Conservation (phyloP, 768 basidiomycete genomes). For the Boletellus emodensis region DNA sequence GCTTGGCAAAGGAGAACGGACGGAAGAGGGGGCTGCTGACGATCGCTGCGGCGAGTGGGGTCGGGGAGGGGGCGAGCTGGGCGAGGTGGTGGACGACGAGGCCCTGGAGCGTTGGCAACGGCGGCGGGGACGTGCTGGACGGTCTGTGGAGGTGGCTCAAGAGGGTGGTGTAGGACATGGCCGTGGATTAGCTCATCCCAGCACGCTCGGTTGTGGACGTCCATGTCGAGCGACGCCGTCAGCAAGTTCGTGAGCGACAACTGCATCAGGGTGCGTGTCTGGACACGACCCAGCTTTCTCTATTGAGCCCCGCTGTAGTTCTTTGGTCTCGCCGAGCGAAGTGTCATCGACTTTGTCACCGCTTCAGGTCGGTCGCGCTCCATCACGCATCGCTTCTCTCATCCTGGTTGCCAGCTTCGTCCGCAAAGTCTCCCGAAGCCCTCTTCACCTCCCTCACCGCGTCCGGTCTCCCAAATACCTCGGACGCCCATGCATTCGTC, state of each 20-base stretch:
- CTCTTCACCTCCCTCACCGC: constrained; percentile 72
- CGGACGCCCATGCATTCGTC: constrained; percentile 78
- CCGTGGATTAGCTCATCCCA: neutral
- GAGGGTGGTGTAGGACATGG: constrained; percentile 23
- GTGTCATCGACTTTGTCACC: constrained; percentile 82
- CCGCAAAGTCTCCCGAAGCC: constrained; percentile 74
- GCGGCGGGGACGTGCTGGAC: constrained; percentile 11
- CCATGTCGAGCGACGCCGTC: constrained; percentile 57
- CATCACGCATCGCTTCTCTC: neutral
- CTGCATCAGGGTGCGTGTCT: constrained; percentile 52
- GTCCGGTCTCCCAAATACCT: constrained; percentile 76
- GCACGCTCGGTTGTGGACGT: neutral
- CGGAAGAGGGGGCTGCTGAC: constrained; percentile 30
- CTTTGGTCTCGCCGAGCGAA: constrained; percentile 80
- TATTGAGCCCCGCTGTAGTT: constrained; percentile 42
- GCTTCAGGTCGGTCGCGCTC: constrained; percentile 60
- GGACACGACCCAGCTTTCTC: neutral
- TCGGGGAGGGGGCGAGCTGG: constrained; percentile 25
- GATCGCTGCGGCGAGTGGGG: constrained; percentile 31
- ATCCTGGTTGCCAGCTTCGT: constrained; percentile 47
- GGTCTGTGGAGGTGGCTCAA: constrained; percentile 27
- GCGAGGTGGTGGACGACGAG: constrained; percentile 30
- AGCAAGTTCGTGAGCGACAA: constrained; percentile 78
- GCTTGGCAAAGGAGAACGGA: constrained; percentile 28
- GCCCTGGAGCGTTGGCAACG: constrained; percentile 22